Conservation (phyloP, 2,329 filamentous ascomycete species). For the Periglandula ipomoeae region DNA sequence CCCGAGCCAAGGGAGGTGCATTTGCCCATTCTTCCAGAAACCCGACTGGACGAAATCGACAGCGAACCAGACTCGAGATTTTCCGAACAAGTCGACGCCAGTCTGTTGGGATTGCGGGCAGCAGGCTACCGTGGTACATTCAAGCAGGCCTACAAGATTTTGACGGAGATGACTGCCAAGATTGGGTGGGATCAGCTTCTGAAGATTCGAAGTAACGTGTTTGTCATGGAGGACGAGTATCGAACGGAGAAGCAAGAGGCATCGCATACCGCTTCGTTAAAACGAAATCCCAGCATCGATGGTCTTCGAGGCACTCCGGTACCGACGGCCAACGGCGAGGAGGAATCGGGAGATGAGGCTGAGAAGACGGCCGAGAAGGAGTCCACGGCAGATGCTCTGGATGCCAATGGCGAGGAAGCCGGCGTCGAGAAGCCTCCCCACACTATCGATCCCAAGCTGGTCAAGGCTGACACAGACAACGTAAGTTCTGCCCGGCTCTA, state of each 20-base stretch:
- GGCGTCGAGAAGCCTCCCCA: constrained; percentile 69
- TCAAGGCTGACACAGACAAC: constrained; percentile 66
- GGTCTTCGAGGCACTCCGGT: constrained; percentile 64
- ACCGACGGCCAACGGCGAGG: constrained; percentile 40
- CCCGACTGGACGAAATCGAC: constrained; percentile 89
- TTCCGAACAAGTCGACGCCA: constrained; percentile 78
- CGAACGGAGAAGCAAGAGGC: constrained; percentile 71
- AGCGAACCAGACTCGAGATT: constrained; percentile 77
- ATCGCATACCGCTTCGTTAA: constrained; percentile 35
- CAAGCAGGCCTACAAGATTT: constrained; percentile 82
- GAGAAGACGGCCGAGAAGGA: constrained; percentile 25
- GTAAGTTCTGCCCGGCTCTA: constrained; percentile 31
- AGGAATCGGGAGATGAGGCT: constrained; percentile 25
- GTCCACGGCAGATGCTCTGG: constrained; percentile 22
- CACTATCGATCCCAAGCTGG: constrained; percentile 66
- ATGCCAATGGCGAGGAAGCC: constrained; percentile 29
- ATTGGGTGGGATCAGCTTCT: constrained; percentile 97
- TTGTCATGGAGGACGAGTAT: constrained; percentile 99
- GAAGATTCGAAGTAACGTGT: constrained; percentile 91
- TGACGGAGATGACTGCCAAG: constrained; percentile 92
- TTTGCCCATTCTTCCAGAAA: constrained; percentile 80
- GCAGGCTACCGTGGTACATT: constrained; percentile 92
- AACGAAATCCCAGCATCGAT: constrained; percentile 71
- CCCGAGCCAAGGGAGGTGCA: constrained; percentile 84
- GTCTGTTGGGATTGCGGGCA: constrained; percentile 75